Percentiles rank a stretch among this genome's conserved stretches.
These are phyloP conservation scores for Lolium rigidum DNA, from an alignment of 176 grass and related monocot genomes.

Conservation along the genomic window DNA sequence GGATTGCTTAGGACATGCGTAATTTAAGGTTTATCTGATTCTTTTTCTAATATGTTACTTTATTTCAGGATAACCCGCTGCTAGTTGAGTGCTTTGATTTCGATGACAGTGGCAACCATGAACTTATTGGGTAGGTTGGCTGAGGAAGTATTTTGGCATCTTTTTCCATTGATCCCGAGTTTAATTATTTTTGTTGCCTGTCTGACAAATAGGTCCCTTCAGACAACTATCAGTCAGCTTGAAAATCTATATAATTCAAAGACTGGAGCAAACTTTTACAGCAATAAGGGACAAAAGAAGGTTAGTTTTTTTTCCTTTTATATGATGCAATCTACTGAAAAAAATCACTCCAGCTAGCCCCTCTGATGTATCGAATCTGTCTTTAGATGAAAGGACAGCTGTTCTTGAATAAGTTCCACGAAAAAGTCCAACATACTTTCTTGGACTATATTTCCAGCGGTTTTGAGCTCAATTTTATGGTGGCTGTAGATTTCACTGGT, in stretches of 20 bases:
- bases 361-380: conserved; percentile 28
- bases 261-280: conserved; percentile 68
- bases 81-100: conserved; percentile 98
- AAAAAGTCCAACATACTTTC: conserved; percentile 93
- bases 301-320: conserved; percentile 26
- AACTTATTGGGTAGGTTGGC: conserved; percentile 71
- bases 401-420: conserved; percentile 76
- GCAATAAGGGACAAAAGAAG: conserved; percentile 65
- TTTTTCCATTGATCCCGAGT: conserved; percentile 26
- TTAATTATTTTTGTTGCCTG: conserved; percentile 38
- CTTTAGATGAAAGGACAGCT: conserved; percentile 86
- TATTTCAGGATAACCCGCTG: conserved; percentile 95
- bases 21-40: conserved; percentile 27
- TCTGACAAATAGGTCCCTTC: conserved; percentile 66
- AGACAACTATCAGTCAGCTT: conserved; percentile 73
- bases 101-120: conserved; percentile 79
- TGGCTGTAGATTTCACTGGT: conserved; percentile 98
- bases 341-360: conserved; percentile 6
- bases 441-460: conserved; percentile 96
- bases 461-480: conserved; percentile 99
- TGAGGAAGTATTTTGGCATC: conserved; percentile 30
- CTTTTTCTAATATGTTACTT: conserved; percentile 28
- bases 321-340: background rate
- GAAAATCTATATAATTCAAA: conserved; percentile 72
- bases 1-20: conserved; percentile 6